These are phyloP conservation scores for Trichosporon sp. DNA, from an alignment of 1,284 basidiomycete species.

Conservation along the genomic window DNA sequence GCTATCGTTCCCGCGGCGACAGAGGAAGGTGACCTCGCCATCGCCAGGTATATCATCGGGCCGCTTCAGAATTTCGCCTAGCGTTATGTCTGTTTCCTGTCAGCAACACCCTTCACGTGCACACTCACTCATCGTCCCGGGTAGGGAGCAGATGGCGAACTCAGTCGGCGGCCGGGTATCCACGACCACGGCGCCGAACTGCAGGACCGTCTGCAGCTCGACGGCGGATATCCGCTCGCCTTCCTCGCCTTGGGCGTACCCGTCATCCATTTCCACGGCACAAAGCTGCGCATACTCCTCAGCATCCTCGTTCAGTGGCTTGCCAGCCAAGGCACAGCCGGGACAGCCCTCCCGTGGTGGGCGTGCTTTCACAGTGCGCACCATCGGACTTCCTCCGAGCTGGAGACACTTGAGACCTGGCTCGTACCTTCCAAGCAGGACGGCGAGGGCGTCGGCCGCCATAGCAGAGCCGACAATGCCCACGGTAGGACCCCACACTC, in stretches of 20 bases:
- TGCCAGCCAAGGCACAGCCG: conserved; percentile 23
- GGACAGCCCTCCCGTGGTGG: conserved; percentile 53
- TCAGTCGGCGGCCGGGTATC: conserved; percentile 83
- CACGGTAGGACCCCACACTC: conserved; percentile 85
- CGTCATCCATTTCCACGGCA: conserved; percentile 56
- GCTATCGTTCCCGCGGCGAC: conserved; percentile 90
- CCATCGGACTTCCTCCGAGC: conserved; percentile 61
- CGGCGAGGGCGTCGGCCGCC: conserved; percentile 84
- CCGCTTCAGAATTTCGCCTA: conserved; percentile 40
- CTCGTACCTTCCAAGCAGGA: conserved; percentile 71
- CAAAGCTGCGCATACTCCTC: conserved; percentile 77
- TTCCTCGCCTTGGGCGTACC: conserved; percentile 44
- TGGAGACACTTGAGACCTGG: conserved; percentile 42
- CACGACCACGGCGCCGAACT: conserved; percentile 60
- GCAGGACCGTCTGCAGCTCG: conserved; percentile 20
- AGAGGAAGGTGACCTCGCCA: conserved; percentile 67
- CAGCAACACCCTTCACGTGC: conserved; percentile 19
- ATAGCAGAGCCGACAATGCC: conserved; percentile 90
- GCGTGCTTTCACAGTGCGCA: conserved; percentile 79
- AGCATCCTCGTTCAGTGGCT: conserved; percentile 29
- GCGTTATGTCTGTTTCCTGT: conserved; percentile 47
- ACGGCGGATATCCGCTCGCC: conserved; percentile 38
- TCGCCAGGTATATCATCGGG: conserved; percentile 34
- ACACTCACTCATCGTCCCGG: conserved; percentile 74
- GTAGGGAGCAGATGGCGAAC: conserved; percentile 82